Evolutionary conservation across 2,329 filamentous ascomycete species (phyloP).

Genomic region (Immersiporthe knoxdaviesiana): DNA sequence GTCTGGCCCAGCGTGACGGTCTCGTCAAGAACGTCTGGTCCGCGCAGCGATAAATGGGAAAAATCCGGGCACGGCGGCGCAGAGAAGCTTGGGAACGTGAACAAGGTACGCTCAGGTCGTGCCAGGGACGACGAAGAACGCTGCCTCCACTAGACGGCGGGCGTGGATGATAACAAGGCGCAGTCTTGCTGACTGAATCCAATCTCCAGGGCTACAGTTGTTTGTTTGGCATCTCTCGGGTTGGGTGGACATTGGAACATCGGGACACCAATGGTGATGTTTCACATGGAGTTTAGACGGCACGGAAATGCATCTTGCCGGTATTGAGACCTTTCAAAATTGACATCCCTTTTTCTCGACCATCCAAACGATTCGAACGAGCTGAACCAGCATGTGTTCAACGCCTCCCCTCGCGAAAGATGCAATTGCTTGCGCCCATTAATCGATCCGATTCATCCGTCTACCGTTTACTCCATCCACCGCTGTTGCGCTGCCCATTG

Average conservation of each 20-base stretch:
- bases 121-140: background rate
- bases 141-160: background rate
- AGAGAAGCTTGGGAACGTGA: constrained; percentile 32
- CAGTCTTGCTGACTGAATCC: constrained; percentile 12
- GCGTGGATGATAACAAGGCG: background rate
- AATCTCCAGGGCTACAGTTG: constrained; percentile 25
- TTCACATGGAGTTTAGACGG: constrained; percentile 32
- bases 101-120: constrained; percentile 29
- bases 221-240: constrained; percentile 29
- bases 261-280: constrained; percentile 28
- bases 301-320: constrained; percentile 31
- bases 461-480: too few species aligned
- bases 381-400: constrained; percentile 22
- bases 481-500: background rate
- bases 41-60: constrained; percentile 61
- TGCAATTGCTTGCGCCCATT: background rate
- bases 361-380: constrained; percentile 14
- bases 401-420: background rate
- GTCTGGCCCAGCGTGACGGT: constrained; percentile 92
- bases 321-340: constrained; percentile 31
- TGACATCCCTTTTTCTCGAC: constrained; percentile 26
- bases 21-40: constrained; percentile 98
- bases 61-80: constrained; percentile 28
- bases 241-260: constrained; percentile 30
- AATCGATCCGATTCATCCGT: background rate